These are phyloP conservation scores for Exsudoporus frostii DNA, from an alignment of 768 basidiomycete species.

Conservation along the genomic window DNA sequence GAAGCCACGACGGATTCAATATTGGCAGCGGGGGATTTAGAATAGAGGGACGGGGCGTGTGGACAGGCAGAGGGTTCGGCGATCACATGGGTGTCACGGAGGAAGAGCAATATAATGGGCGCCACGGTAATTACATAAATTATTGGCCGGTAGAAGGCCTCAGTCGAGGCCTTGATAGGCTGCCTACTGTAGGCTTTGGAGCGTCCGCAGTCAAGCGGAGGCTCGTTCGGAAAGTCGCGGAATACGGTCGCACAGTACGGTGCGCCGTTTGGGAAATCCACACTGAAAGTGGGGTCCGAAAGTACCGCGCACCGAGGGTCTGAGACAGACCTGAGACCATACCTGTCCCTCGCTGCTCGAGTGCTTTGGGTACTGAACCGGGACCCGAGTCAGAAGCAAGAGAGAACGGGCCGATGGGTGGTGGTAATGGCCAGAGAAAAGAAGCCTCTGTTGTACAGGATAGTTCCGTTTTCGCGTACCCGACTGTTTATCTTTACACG, in stretches of 20 bases:
- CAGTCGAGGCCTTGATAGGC: background rate
- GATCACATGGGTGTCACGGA: background rate
- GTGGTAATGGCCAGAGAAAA: no score
- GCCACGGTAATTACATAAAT: background rate
- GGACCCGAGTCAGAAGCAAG: background rate
- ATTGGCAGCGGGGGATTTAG: background rate
- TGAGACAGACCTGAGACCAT: background rate
- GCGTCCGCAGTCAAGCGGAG: background rate
- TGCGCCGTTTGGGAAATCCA: background rate
- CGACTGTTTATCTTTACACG: background rate
- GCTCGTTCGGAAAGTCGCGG: background rate
- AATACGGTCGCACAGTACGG: background rate
- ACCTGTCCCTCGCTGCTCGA: background rate
- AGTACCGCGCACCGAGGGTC: no score
- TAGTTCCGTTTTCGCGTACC: background rate
- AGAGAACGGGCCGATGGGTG: background rate
- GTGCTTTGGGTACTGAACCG: background rate
- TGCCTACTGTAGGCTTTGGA: slow-evolving; percentile 8
- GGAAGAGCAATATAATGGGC: background rate
- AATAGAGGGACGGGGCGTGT: background rate
- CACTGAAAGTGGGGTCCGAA: background rate
- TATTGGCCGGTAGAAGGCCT: background rate
- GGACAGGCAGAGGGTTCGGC: no score
- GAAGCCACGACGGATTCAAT: background rate
- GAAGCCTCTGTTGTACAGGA: background rate